phyloP scores from a whole-genome alignment of 1,139 yeast species.

The Protomyces macrosporus region DNA sequence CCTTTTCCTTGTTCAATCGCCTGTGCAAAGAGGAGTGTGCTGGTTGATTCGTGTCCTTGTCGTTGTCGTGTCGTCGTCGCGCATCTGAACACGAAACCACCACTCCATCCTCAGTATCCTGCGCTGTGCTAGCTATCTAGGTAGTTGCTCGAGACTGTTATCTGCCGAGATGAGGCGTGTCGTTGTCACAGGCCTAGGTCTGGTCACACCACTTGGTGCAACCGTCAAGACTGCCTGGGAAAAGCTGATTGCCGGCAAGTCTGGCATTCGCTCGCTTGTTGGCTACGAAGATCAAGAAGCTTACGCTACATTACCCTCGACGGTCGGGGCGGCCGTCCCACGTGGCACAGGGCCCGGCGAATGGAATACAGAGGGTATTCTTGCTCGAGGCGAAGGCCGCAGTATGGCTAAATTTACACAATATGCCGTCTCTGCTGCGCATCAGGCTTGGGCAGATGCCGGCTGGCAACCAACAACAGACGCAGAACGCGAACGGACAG shows the following conservation, averaged over 20 bases:
- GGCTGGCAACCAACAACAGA: slow-evolving; percentile 46
- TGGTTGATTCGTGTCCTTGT: background rate
- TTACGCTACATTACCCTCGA: slow-evolving; percentile 56
- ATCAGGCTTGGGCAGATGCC: slow-evolving; percentile 60
- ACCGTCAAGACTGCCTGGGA: slow-evolving; percentile 46
- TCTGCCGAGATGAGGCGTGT: slow-evolving; percentile 47
- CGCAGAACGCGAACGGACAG: slow-evolving; percentile 44
- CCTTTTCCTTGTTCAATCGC: background rate
- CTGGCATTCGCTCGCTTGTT: slow-evolving; percentile 38
- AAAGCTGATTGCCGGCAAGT: slow-evolving; percentile 37
- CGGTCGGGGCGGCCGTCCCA: slow-evolving; percentile 73
- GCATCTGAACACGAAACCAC: background rate
- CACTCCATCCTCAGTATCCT: too few species aligned
- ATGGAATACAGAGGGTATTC: slow-evolving; percentile 44
- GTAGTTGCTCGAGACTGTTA: too few species aligned
- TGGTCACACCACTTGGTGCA: slow-evolving; percentile 79
- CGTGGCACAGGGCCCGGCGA: slow-evolving; percentile 41
- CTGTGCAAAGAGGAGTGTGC: too few species aligned
- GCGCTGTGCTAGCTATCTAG: too few species aligned
- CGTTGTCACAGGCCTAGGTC: slow-evolving; percentile 80
- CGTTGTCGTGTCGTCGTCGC: background rate
- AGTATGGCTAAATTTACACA: slow-evolving; percentile 19
- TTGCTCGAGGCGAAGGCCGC: slow-evolving; percentile 17
- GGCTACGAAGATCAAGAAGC: slow-evolving; percentile 49
- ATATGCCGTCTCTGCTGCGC: slow-evolving; percentile 1